A percentile compares a stretch with the other conserved stretches of the same genome.
Conservation (phyloP, 805 yeast species). For the Candida sakaeoensis region DNA sequence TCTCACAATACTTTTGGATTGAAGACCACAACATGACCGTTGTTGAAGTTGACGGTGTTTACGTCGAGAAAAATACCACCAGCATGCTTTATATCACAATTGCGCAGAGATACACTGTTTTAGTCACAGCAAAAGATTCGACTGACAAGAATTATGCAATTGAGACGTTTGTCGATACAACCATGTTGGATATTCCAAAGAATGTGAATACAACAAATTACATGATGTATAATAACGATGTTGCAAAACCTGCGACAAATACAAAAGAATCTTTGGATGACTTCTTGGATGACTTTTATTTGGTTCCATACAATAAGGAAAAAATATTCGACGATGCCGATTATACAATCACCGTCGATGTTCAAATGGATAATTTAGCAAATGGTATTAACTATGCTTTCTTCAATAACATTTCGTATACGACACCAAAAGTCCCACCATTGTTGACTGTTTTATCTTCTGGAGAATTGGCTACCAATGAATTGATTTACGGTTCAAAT, state of each 20-base stretch:
- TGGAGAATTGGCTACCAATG: slow-evolving; percentile 54
- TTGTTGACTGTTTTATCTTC: slow-evolving; percentile 59
- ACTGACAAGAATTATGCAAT: slow-evolving; percentile 51
- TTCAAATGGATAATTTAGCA: slow-evolving; percentile 66
- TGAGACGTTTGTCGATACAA: slow-evolving; percentile 56
- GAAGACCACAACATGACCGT: slow-evolving; percentile 39
- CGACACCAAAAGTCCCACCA: slow-evolving; percentile 68
- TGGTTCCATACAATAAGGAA: slow-evolving; percentile 50
- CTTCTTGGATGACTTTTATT: slow-evolving; percentile 68
- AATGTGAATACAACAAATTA: slow-evolving; percentile 51
- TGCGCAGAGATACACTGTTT: slow-evolving; percentile 76
- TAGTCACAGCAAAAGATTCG: slow-evolving; percentile 51
- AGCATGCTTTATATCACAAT: slow-evolving; percentile 61
- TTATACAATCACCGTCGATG: slow-evolving; percentile 52
- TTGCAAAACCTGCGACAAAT: slow-evolving; percentile 16
- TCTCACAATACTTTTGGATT: slow-evolving; percentile 49
- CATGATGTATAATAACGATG: slow-evolving; percentile 44
- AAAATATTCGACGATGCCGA: slow-evolving; percentile 58
- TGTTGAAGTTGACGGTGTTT: slow-evolving; percentile 47
- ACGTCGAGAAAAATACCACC: slow-evolving; percentile 53
- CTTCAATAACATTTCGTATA: slow-evolving; percentile 63
- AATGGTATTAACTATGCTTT: slow-evolving; percentile 76
- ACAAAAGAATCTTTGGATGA: slow-evolving; percentile 32
- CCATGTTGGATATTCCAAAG: slow-evolving; percentile 68
- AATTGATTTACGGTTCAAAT: slow-evolving; percentile 66